Conservation (phyloP, 2,329 filamentous ascomycete genomes). For the Setomelanomma holmii region DNA sequence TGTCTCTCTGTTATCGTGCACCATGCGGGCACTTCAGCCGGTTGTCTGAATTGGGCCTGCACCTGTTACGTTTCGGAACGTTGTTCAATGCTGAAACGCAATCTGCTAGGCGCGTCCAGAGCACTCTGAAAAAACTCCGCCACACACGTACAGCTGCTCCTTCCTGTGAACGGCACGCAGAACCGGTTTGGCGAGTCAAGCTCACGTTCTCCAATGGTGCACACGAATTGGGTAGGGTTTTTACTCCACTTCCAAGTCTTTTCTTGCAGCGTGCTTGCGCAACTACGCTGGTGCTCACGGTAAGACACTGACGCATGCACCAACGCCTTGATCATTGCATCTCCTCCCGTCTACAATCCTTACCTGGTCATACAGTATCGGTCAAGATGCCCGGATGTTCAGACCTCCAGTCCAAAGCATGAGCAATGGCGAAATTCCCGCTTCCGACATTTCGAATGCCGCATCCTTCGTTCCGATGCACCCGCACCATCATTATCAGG, state of each 20-base stretch:
- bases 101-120: constrained; percentile 10
- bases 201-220: constrained; percentile 9
- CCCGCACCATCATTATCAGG: background rate
- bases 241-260: constrained; percentile 17
- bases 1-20: constrained; percentile 17
- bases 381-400: no score
- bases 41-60: constrained; percentile 9
- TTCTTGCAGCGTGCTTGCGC: constrained; percentile 21
- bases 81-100: constrained; percentile 10
- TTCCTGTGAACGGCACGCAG: background rate
- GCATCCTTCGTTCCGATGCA: constrained; percentile 15
- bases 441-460: constrained; percentile 4
- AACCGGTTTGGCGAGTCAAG: background rate
- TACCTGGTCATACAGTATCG: background rate
- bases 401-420: background rate
- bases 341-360: background rate
- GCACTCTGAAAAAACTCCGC: constrained; percentile 8
- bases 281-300: constrained; percentile 9
- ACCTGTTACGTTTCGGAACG: constrained; percentile 20
- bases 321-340: constrained; percentile 3
- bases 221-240: constrained; percentile 6
- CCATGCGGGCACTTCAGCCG: constrained; percentile 10
- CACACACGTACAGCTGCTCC: constrained; percentile 6
- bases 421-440: constrained; percentile 2
- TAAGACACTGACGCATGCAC: background rate